Evolutionary conservation across 345 rosid genomes (phyloP), one percentile per base, ranked within the genome.

Genomic region (Leavenworthia alabamica): DNA sequence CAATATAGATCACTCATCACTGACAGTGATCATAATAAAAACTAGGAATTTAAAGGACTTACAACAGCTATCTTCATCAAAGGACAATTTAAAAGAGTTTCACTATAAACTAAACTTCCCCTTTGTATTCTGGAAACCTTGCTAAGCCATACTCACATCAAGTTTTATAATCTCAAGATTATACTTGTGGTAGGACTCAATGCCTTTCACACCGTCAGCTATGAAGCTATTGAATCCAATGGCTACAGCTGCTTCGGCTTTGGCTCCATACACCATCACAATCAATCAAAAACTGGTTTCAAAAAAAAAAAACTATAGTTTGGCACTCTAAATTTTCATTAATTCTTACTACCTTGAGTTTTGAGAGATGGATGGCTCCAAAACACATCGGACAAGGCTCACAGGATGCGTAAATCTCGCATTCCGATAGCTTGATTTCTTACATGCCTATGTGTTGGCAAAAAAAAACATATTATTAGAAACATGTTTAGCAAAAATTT

Each of bases 301-400:
- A 47, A 48, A 2, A 26, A 55, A 32, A 24, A 20, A 26, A n/a
- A 5, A 5, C 15, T 2, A 39, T n/a, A 8, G 11, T 36, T 54
- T 20, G 8, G 46, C 22, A 39, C 2, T 31, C 43, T 28, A 12
- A 43, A 16, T 57, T 15, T 24, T 35, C 14, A 3, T 20, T 15
- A 14, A 3, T 27, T 60, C 4, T 23, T 62, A 26, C 26, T 41
- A 84, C 95, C 95, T 82, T 82, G 41, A 81, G 62, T 73, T 81
- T 76, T n/a, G 90, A 81, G 44, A 84, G 82, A 73, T 75, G 81
- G 74, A 84, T 86, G 50, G 90, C 90, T 11, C 94, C 84, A 14
- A 84, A 86, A 60, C 95, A 84, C 95, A 86, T 86, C 0, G 88
- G 85, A 52, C n/a, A n/a, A n/a, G n/a, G n/a, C n/a, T n/a, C n/a